These are phyloP conservation scores for Pneumocystis canis DNA, from an alignment of 1,139 yeast genomes.

Conservation along the genomic window DNA sequence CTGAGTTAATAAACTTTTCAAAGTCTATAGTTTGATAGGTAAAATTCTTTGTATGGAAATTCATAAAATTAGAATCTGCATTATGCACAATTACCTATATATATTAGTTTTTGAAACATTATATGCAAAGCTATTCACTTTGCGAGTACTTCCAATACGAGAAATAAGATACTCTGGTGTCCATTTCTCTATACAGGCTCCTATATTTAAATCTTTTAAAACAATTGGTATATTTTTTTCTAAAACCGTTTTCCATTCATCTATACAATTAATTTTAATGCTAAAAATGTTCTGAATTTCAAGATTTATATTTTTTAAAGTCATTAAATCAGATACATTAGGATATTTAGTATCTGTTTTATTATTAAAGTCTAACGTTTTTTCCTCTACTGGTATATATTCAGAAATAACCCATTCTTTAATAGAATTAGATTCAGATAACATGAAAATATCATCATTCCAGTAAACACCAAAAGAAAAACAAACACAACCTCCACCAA, in stretches of 20 bases:
- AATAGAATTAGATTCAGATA: neutral
- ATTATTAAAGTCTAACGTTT: neutral
- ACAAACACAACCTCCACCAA: slow-evolving; percentile 75
- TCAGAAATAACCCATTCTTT: neutral
- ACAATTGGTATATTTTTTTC: slow-evolving; percentile 16
- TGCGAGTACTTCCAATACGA: slow-evolving; percentile 20
- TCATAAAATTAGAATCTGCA: slow-evolving; percentile 19
- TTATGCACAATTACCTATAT: slow-evolving; percentile 22
- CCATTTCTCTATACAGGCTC: slow-evolving; percentile 22
- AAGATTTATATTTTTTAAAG: neutral
- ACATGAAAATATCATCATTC: slow-evolving; percentile 27
- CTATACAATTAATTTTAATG: slow-evolving; percentile 1
- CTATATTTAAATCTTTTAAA: slow-evolving; percentile 19
- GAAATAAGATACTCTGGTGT: slow-evolving; percentile 21
- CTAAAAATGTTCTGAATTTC: neutral
- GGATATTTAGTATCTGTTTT: neutral
- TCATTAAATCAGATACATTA: neutral
- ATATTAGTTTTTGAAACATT: neutral
- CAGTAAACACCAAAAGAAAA: slow-evolving; percentile 68
- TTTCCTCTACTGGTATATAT: neutral
- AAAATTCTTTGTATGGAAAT: slow-evolving; percentile 25
- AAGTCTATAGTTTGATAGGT: slow-evolving; percentile 21
- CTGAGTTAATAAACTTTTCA: slow-evolving; percentile 20
- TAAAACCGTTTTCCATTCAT: slow-evolving; percentile 14
- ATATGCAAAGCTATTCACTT: neutral